Base-by-base conservation (phyloP, 257 asterid species). In the Eustoma russellianum region DNA sequence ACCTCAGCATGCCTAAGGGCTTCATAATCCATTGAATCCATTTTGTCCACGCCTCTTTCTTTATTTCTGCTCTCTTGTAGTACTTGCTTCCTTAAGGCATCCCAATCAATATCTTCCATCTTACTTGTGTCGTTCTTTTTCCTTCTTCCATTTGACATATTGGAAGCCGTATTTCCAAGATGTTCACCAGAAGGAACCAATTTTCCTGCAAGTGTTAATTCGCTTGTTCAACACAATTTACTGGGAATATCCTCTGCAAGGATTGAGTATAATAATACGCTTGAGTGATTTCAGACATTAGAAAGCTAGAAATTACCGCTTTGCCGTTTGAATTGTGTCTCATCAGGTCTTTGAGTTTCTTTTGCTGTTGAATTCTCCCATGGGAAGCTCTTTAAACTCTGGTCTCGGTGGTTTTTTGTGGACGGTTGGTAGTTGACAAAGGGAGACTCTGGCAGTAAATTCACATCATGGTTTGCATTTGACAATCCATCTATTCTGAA, bases 1-100 rank as follows among this genome's bases (percentile, higher is more conserved):
- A 77, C 75, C 48, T 68, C 62, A 60, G 79, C 77, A 40, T 50
- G 7, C 35, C 73, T 64, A 35, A 77, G 50, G 43, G 70, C 77
- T 61, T 85, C 95, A 40, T 85, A 92, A 65, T 92, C 88, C 54
- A 92, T 47, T 19, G 95, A 81, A 65, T 92, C 99, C 91, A 77
- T 69, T 52, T 83, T 54, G 64, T 80, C 77, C 68, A 61, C 62
- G 71, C 74, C 68, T 66, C 87, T 72, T 58, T 57, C 88, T 57
- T 57, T 77, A 46, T 56, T 75, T 56, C 79, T 85, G 56, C 57
- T 19, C 63, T 69, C 70, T 12, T 71, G 43, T 17, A 62, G 71
- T n/a, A 68, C 93, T 69, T 74, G 77, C 77, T 63, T 80, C 75
- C 96, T 84, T 75, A 91, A 67, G 60, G 59, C 63, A 79, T 91